These are phyloP conservation scores for Dactylonectria estremocensis DNA, from an alignment of 2,329 filamentous ascomycete genomes.

Conservation along the genomic window DNA sequence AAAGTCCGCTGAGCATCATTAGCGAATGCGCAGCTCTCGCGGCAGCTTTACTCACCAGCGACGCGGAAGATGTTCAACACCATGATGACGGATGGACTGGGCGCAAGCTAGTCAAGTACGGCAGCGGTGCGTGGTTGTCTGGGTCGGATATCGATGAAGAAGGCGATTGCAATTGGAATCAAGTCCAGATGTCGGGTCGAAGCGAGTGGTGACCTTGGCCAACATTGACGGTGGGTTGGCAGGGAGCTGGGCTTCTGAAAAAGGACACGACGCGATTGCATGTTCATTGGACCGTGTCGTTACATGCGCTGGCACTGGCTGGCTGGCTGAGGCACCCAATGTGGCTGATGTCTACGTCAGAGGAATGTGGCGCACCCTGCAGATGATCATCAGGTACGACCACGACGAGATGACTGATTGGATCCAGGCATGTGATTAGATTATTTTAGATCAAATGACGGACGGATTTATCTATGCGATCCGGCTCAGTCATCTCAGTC, in stretches of 20 bases:
- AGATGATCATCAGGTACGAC: too few species aligned
- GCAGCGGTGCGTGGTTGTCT: slow-evolving; percentile 38
- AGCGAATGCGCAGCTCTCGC: slow-evolving; percentile 30
- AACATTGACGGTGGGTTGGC: slow-evolving; percentile 35
- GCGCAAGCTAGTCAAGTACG: slow-evolving; percentile 32
- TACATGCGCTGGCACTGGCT: slow-evolving; percentile 34
- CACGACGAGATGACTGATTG: too few species aligned
- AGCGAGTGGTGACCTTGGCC: slow-evolving; percentile 23
- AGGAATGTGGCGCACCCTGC: neutral
- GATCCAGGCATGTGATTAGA: neutral
- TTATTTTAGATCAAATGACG: slow-evolving; percentile 1
- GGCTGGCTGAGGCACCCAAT: too few species aligned
- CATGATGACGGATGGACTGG: slow-evolving; percentile 53
- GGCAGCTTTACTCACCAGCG: slow-evolving; percentile 60
- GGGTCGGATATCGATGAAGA: slow-evolving; percentile 22
- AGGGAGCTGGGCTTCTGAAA: slow-evolving; percentile 46
- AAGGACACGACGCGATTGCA: slow-evolving; percentile 53
- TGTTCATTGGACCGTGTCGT: slow-evolving; percentile 48
- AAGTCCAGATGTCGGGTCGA: slow-evolving; percentile 32
- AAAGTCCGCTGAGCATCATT: slow-evolving; percentile 80
- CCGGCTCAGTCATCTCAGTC: slow-evolving; percentile 4
- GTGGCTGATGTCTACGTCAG: slow-evolving; percentile 20
- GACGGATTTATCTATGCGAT: neutral
- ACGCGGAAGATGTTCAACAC: slow-evolving; percentile 72
- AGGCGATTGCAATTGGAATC: slow-evolving; percentile 37